phyloP scores from a whole-genome alignment of 148 eudicot species.

The Chenopodium album region DNA sequence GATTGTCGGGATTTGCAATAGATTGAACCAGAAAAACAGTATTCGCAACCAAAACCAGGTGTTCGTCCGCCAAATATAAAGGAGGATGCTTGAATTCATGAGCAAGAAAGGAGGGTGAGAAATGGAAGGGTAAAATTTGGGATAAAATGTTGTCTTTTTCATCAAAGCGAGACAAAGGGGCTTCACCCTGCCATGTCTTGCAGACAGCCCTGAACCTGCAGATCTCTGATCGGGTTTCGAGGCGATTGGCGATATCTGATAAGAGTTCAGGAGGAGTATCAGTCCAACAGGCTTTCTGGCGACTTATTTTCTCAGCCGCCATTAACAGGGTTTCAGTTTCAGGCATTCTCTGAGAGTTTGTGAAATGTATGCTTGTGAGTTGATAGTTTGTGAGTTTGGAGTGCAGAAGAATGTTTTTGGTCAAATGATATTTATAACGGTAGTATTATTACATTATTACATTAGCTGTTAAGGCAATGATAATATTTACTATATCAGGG shows the following conservation, averaged over 20 bases:
- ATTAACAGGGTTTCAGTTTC: too few species aligned
- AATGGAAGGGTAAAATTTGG: not conserved
- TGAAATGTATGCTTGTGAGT: too few species aligned
- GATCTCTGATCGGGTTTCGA: slow-evolving; percentile 6
- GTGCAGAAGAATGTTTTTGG: too few species aligned
- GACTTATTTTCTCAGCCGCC: not conserved
- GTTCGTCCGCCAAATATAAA: not conserved
- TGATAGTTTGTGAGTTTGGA: too few species aligned
- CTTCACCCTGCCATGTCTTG: not conserved
- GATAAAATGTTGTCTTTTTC: not conserved
- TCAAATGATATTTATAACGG: too few species aligned
- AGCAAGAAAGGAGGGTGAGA: not conserved
- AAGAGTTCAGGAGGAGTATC: not conserved
- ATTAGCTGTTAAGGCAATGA: too few species aligned
- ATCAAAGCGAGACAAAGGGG: not conserved
- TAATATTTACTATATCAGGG: too few species aligned
- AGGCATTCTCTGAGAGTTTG: too few species aligned
- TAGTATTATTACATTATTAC: too few species aligned
- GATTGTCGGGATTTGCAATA: not conserved
- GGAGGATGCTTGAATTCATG: not conserved
- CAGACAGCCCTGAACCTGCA: slow-evolving; percentile 3
- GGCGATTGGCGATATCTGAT: not conserved
- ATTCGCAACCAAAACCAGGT: not conserved
- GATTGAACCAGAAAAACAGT: not conserved
- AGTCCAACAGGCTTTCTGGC: not conserved